Evolutionary conservation across 345 rosid genomes (phyloP), one percentile per base, ranked within the genome.

Genomic region (Lepidium aucheri): DNA sequence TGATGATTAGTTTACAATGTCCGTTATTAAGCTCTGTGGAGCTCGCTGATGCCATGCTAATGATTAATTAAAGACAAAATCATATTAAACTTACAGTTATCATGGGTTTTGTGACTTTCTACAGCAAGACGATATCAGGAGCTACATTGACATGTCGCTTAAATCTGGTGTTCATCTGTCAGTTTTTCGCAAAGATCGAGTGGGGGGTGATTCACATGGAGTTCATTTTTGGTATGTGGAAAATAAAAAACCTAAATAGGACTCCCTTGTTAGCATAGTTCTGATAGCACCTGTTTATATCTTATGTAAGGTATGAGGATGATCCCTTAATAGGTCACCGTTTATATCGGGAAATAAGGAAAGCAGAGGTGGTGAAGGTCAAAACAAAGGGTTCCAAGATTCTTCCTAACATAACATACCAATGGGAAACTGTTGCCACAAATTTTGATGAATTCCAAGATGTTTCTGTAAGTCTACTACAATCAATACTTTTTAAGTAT

Each of bases 61-160:
- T 66, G 66, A 51, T 41, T 41, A 24, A 41, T 67, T 60, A 47
- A 59, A 65, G 59, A 9, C 43, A 40, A 58, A 14, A n/a, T 74
- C 5, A 24, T 39, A 28, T 32, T 34, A 16, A 36, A 36, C 33
- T 53, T 11, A 60, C 44, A 18, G 51, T 54, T 67, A 39, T 1
- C 1, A 67, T 67, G 20, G 33, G 33, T 67, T 65, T 53, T 66
- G 39, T 77, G 26, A 51, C 34, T 20, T 75, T 74, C 59, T 66
- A 77, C 88, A 95, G 99, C 99, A 91, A 95, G 99, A 95, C 53
- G 99, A 95, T 81, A 83, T 89, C 65, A 83, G 86, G 69, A 84
- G 79, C 81, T 89, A 84, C 79, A 91, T 95, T 67, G 99, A 95
- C 75, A 87, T 74, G 78, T 89, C 98, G 38, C 67, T 95, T 30